Base-by-base conservation (phyloP, 2,329 filamentous ascomycete genomes). In the Arthrobotrys conoides region DNA sequence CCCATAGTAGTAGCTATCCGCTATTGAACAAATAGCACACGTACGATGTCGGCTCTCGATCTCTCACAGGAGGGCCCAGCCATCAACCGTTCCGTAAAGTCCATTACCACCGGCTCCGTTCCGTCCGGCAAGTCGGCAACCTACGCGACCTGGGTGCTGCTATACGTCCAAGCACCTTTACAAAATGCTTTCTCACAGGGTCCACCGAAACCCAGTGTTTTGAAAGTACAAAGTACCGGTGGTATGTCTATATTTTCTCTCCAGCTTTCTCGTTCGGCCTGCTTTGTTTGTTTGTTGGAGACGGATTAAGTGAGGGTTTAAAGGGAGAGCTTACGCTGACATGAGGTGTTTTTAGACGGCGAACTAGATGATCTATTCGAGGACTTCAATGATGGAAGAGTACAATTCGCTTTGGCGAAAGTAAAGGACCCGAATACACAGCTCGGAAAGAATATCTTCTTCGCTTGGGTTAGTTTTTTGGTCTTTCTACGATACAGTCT, bases 321-420 rank as follows among this genome's bases (percentile, higher is more conserved):
- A 44, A 49, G 51, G 24, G 18, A 44, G 6, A 6, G 57, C 18
- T 59, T 61, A 27, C 5, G 64, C 70, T 71, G 44, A 66, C 76
- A 24, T 30, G 18, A 22, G 3, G n/a, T 10, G 16, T 6, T 22
- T 38, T 59, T 83, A 96, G 94, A 97, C 86, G 96, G 96, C 80
- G 95, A 99, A 85, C 87, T 99, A 80, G 87, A 90, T 72, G 94
- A 97, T 81, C 88, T 99, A 76, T 89, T 97, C 82, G 96, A 99
- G 82, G 96, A 99, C 81, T 97, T 99, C 85, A 98, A 91, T 81
- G 96, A 99, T 85, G 96, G 96, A 69, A 92, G 94, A 82, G 92
- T 99, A 81, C 96, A 99, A 85, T 99, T 97, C 85, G 96, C 94
- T 30, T 98, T 96, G 83, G 91, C 96, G 83, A 97, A 97, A 86